These are phyloP conservation scores for Candida anutae DNA, from an alignment of 1,139 yeast genomes.

Conservation along the genomic window DNA sequence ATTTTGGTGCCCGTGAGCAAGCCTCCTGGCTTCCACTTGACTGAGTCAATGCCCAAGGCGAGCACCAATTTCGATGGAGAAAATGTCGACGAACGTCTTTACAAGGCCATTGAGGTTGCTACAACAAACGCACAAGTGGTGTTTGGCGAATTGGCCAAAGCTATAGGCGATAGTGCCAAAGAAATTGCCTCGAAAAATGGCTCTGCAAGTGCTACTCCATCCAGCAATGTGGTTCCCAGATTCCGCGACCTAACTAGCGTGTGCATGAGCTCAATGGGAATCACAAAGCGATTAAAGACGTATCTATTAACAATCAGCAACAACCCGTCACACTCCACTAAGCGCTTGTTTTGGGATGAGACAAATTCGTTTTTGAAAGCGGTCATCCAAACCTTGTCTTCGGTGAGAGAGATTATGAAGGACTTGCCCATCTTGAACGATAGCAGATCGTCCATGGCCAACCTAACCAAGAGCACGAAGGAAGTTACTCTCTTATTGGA, in stretches of 20 bases:
- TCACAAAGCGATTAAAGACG: constrained; percentile 58
- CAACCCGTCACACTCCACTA: constrained; percentile 47
- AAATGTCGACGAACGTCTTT: constrained; percentile 70
- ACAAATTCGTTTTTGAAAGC: constrained; percentile 77
- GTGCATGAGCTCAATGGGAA: constrained; percentile 76
- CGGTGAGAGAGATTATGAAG: constrained; percentile 74
- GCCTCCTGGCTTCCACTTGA: constrained; percentile 4
- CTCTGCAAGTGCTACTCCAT: constrained; percentile 14
- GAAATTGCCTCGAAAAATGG: constrained; percentile 33
- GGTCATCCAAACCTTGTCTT: constrained; percentile 72
- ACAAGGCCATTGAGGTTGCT: constrained; percentile 66
- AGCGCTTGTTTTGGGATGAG: constrained; percentile 76
- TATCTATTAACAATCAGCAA: constrained; percentile 48
- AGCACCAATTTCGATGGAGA: constrained; percentile 21
- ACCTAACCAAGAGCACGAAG: constrained; percentile 78
- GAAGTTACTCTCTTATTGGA: constrained; percentile 82
- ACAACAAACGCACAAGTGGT: constrained; percentile 74
- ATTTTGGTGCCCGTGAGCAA: constrained; percentile 36
- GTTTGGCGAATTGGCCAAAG: constrained; percentile 68
- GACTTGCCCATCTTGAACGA: constrained; percentile 77
- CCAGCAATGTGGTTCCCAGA: constrained; percentile 46
- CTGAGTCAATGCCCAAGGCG: constrained; percentile 17
- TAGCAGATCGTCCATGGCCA: constrained; percentile 71
- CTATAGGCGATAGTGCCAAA: constrained; percentile 61
- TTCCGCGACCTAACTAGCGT: constrained; percentile 72